Base-by-base conservation (phyloP, 257 asterid genomes). In the Fraxinus pennsylvanica region DNA sequence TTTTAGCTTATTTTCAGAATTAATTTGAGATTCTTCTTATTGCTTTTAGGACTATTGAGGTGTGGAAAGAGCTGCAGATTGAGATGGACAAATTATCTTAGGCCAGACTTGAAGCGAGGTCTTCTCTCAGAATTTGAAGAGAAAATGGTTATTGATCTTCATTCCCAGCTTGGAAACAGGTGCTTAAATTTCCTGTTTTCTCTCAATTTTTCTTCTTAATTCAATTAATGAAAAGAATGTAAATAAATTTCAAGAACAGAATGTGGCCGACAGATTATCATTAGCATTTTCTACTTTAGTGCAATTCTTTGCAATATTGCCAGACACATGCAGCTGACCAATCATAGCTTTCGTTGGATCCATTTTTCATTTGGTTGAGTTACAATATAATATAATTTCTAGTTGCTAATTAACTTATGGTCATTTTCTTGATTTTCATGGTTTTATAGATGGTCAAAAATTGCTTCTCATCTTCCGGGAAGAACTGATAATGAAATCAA, bases 81-180 rank as follows among this genome's bases (percentile, higher is more conserved):
- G 76, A 90, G 98, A 85, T 94, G 98, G 98, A 92, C 97, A 6
- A 94, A 94, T 69, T 94, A 94, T 76, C 85, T 94, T 5, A 89
- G 99, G 78, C 99, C 99, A 69, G 99, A 91, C 80, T 91, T 94
- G 82, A 94, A 94, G 77, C 89, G 99, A 80, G 99, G 99, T 0
- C 88, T 94, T 21, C 88, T 94, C 21, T 92, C 99, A 0, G 98
- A 94, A n/a, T 81, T 81, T 81, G 99, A 94, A 84, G 99, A 94
- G 77, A 91, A 91, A 47, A 89, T 89, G 90, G 99, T 94, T 30
- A 94, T 94, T 90, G 99, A 94, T 86, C 97, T 94, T 61, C 99
- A 92, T 87, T 94, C 98, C 83, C 95, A 92, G 74, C 97, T 94
- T 57, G 99, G 99, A 74, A 92, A 94, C 89, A 94, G 97, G 99